Base-by-base conservation (phyloP, 2,329 filamentous ascomycete genomes). In the Aspergillus bombycis region DNA sequence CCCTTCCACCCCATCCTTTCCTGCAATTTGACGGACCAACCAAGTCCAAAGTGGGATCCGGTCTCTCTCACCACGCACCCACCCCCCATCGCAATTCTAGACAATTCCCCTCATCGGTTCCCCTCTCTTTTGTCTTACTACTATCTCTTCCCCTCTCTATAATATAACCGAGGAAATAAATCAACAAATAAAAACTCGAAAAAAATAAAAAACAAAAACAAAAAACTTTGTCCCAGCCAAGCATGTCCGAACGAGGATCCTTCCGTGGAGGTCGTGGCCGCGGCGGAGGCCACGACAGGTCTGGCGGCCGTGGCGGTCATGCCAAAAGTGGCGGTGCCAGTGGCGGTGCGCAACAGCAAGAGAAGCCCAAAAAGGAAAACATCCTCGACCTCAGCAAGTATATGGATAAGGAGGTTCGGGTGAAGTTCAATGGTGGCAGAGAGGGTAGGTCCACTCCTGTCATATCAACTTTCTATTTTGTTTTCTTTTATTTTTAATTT, bases 321-420 rank as follows among this genome's bases (percentile, higher is more conserved):
- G 67, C 79, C 80, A 72, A 68, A 71, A 78, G 83, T 70, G 81
- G 83, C 71, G 82, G 83, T 71, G 80, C 80, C 12, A 78, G 82
- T 67, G 80, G 82, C 65, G 78, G 81, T 71, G 79, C 81, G n/a
- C 62, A 81, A 74, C 79, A 84, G 64, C 81, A 85, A 70, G 92
- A 96, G 80, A 88, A 90, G 72, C 92, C 93, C 65, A 97, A 97
- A 88, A 98, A 98, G 85, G 95, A 99, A 81, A 98, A 97, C 78
- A 99, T 99, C 73, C 87, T 99, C 60, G 94, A 99, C 76, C 80
- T 99, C 73, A 88, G 85, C 76, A 97, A 97, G 82, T 99, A 98
- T 80, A 93, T 97, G 91, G 93, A 99, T 80, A 96, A 97, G 86
- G 86, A 91, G 75, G 93, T 99, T 70, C 91, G 87, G 11, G 94